Evolutionary conservation across 2,329 filamentous ascomycete species (phyloP).

Genomic region (Hansfordia pulvinata): DNA sequence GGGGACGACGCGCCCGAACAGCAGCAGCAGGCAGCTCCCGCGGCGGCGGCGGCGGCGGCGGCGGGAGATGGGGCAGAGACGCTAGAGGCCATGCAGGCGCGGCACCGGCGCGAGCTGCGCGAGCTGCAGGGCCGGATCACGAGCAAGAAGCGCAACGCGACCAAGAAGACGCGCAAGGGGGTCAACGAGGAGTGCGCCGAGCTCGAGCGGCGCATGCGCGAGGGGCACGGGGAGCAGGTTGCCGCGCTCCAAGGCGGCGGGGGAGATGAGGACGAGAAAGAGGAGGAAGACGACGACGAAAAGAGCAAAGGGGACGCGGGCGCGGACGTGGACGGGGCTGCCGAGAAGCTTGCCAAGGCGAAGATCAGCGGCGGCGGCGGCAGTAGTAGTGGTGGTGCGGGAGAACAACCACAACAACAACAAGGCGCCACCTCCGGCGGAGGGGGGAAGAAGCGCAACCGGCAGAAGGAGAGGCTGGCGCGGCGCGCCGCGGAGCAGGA

Average conservation of each 20-base stretch:
- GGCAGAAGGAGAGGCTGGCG: constrained; percentile 83
- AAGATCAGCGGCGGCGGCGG: no score
- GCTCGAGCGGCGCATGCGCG: constrained; percentile 52
- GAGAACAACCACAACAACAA: constrained; percentile 7
- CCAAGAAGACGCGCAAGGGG: constrained; percentile 69
- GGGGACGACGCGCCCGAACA: no score
- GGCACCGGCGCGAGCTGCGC: constrained; percentile 77
- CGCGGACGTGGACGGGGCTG: constrained; percentile 7
- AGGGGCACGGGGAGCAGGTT: constrained; percentile 51
- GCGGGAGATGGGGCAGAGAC: constrained; percentile 29
- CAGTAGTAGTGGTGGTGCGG: no score
- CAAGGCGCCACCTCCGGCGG: constrained; percentile 9
- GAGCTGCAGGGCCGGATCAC: constrained; percentile 78
- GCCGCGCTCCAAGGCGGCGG: constrained; percentile 22
- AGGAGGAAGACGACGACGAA: constrained; percentile 6
- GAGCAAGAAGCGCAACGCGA: constrained; percentile 93
- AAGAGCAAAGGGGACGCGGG: constrained; percentile 8
- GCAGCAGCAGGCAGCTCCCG: no score
- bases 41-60: neutral
- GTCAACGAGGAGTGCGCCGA: constrained; percentile 64
- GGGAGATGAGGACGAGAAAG: constrained; percentile 2
- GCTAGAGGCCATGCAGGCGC: constrained; percentile 64
- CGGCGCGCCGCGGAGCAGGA: constrained; percentile 78
- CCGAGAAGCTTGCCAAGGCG: constrained; percentile 7
- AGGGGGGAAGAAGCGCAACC: constrained; percentile 61